These are phyloP conservation scores for Aspergillus pseudonomiae DNA, from an alignment of 2,329 filamentous ascomycete genomes.

Conservation along the genomic window DNA sequence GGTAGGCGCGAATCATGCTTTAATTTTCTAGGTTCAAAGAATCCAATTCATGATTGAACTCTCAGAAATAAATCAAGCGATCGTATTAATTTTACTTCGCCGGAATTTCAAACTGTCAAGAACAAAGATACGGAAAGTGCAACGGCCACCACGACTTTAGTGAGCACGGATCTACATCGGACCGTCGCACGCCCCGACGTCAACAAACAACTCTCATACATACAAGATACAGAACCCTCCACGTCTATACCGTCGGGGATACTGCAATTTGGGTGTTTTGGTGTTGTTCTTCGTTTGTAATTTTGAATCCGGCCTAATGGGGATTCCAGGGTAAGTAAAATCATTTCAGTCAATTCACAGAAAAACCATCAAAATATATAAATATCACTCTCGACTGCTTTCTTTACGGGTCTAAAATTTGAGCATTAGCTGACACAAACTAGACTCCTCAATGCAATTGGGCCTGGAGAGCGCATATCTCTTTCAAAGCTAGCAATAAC, in stretches of 20 bases:
- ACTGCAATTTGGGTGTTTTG: conserved; percentile 2
- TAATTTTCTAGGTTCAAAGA: neutral
- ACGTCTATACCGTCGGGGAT: neutral
- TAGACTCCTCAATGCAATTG: conserved; percentile 90
- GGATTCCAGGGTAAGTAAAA: conserved; percentile 48
- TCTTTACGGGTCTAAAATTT: too few species aligned
- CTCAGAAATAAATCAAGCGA: neutral
- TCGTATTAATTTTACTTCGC: neutral
- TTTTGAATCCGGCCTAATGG: conserved; percentile 35
- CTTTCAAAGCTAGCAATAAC: conserved; percentile 81
- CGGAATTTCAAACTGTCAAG: conserved; percentile 4
- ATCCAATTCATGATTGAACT: conserved; percentile 11
- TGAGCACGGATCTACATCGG: conserved; percentile 41
- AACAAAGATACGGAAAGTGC: conserved; percentile 6
- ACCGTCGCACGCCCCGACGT: conserved; percentile 29
- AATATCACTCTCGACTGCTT: neutral
- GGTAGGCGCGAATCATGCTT: conserved; percentile 14
- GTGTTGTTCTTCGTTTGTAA: conserved; percentile 10
- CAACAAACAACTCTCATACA: conserved; percentile 25
- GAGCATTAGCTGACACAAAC: conserved; percentile 17
- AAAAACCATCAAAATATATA: conserved; percentile 5
- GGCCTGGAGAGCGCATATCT: conserved; percentile 75
- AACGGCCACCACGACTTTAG: conserved; percentile 1
- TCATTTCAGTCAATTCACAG: neutral
- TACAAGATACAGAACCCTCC: neutral